Base-by-base conservation (phyloP, 345 rosid species). In the Lumnitzera racemosa region DNA sequence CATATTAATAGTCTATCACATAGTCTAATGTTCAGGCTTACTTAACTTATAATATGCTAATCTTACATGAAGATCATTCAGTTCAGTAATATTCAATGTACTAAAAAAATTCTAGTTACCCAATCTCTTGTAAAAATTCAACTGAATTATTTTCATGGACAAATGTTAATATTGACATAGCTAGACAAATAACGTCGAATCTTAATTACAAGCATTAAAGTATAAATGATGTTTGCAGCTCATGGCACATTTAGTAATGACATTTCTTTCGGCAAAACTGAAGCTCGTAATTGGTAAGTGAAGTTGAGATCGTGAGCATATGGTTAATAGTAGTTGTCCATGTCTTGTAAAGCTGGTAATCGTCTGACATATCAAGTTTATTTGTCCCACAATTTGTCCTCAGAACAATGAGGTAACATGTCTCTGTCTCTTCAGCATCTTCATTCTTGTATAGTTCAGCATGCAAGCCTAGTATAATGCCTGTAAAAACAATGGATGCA, bases 281-380 rank as follows among this genome's bases (percentile, higher is more conserved):
- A 66, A 80, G 79, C 55, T 81, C 67, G 53, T 77, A 76, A 24
- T 84, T 85, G 58, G 75, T 36, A 47, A 62, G 63, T 50, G 94
- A 80, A 74, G 83, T 51, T 51, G 91, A 87, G 64, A 84, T 74
- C 69, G 67, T 67, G 55, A 94, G 90, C 88, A 94, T 74, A 59
- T 76, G 89, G 61, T 76, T 76, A 66, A 88, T 80, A 46, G 97
- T 70, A 2, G 78, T 61, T 13, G 90, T 84, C 99, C 97, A 89
- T 41, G 64, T 80, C 75, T 76, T 84, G 76, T 85, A 92, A 13
- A 66, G 80, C 79, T 61, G 66, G 68, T 76, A 74, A 73, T 94
- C 90, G 53, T 84, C 95, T 1, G 70, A 86, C 91, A 89, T 82
- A 86, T 94, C 97, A 25, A 94, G 72, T 67, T 94, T 94, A 13